Percentiles rank a stretch among this genome's conserved stretches.
Evolutionary conservation across 169 alveolate species (phyloP).

Genomic region (Cryptosporidium viatorum): DNA sequence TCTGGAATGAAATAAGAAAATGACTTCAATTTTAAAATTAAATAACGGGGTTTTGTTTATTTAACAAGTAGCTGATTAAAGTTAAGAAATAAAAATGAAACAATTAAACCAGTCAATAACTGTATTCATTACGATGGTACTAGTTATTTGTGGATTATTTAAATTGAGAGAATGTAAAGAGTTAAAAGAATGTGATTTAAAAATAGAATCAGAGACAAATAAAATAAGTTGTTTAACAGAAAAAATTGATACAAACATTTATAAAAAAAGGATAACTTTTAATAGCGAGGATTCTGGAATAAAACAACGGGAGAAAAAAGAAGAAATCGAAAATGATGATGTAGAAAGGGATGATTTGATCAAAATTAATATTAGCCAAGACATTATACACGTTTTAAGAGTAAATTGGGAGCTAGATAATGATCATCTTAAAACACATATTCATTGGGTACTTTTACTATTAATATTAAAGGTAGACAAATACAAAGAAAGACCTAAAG

Average conservation of each 20-base stretch:
- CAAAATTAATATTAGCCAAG: slow-evolving; percentile 3
- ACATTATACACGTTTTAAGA: slow-evolving; percentile 4
- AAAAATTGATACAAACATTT: slow-evolving; percentile 7
- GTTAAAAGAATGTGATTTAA: background rate
- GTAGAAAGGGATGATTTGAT: background rate
- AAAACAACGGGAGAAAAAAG: background rate
- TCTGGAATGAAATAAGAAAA: background rate
- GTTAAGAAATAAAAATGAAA: background rate
- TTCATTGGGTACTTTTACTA: slow-evolving; percentile 40
- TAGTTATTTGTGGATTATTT: background rate
- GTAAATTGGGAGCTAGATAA: slow-evolving; percentile 41
- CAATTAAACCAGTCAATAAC: background rate
- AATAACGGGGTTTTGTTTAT: background rate
- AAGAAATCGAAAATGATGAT: background rate
- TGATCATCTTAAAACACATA: slow-evolving; percentile 1
- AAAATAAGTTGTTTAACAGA: background rate
- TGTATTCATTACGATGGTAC: background rate
- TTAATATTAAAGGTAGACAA: slow-evolving; percentile 23
- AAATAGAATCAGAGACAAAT: background rate
- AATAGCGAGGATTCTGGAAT: background rate
- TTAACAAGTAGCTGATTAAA: no score
- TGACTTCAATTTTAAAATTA: background rate
- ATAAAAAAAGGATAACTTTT: background rate
- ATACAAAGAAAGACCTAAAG: slow-evolving; percentile 24
- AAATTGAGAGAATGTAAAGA: background rate